phyloP scores from a whole-genome alignment of 192 early-diverging fungal species.

The Linnemannia zychae region DNA sequence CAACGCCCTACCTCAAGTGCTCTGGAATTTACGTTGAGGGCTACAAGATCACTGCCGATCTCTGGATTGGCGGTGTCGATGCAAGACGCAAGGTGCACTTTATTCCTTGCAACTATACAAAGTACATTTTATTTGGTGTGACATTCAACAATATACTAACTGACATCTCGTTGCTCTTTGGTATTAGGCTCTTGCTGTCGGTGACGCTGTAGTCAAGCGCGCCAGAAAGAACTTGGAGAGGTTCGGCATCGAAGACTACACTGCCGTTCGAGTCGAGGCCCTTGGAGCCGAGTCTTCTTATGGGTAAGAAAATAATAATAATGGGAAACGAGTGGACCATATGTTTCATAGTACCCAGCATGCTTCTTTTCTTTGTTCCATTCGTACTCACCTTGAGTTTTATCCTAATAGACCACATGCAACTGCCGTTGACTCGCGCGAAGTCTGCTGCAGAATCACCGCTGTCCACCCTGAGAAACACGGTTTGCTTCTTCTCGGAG shows the following conservation, averaged over 20 bases:
- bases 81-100: slow-evolving; percentile 65
- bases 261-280: slow-evolving; percentile 67
- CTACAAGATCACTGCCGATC: slow-evolving; percentile 69
- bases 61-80: slow-evolving; percentile 73
- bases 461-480: slow-evolving; percentile 49
- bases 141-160: not conserved
- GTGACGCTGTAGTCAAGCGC: slow-evolving; percentile 66
- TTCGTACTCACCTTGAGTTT: not conserved
- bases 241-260: slow-evolving; percentile 64
- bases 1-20: slow-evolving; percentile 70
- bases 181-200: slow-evolving; percentile 64
- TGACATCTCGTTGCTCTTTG: not conserved
- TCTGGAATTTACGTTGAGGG: slow-evolving; percentile 74
- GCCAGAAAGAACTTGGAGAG: slow-evolving; percentile 58
- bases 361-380: not conserved
- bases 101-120: not conserved
- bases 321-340: too few relatives aligned
- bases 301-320: slow-evolving; percentile 64
- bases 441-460: slow-evolving; percentile 57
- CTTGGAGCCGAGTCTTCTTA: slow-evolving; percentile 72
- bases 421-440: slow-evolving; percentile 38
- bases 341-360: too few relatives aligned
- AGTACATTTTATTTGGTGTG: not conserved
- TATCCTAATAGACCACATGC: slow-evolving; percentile 26
- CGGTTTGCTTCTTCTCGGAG: slow-evolving; percentile 38